A percentile compares a stretch with the other conserved stretches of the same genome.
Evolutionary conservation across 2,329 filamentous ascomycete species (phyloP).

Genomic region (Passalora sequoiae): DNA sequence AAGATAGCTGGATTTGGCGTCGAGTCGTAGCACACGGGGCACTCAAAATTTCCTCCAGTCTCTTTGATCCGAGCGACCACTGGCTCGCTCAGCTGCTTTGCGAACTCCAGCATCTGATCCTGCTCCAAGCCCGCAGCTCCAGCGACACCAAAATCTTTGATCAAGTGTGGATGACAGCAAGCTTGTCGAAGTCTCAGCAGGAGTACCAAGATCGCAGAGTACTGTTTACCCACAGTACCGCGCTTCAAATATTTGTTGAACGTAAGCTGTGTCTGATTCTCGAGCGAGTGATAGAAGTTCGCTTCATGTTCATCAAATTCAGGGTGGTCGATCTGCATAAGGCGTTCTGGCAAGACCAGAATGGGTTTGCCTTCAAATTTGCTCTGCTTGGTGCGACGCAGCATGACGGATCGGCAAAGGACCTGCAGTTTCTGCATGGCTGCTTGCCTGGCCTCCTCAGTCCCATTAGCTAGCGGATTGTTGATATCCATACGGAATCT

Average conservation of each 20-base stretch:
- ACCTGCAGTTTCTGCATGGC: slow-evolving; percentile 69
- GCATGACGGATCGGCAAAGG: slow-evolving; percentile 71
- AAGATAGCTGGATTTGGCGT: slow-evolving; percentile 71
- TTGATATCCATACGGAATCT: slow-evolving; percentile 58
- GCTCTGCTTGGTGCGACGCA: slow-evolving; percentile 76
- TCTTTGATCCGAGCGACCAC: slow-evolving; percentile 64
- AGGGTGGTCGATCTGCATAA: slow-evolving; percentile 57
- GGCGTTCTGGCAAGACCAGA: slow-evolving; percentile 60
- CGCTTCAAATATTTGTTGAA: slow-evolving; percentile 73
- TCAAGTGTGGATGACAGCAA: slow-evolving; percentile 70
- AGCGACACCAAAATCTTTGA: slow-evolving; percentile 59
- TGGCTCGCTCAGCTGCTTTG: slow-evolving; percentile 53
- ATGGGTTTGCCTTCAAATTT: slow-evolving; percentile 75
- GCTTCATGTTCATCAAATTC: slow-evolving; percentile 63
- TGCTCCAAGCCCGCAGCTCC: slow-evolving; percentile 45
- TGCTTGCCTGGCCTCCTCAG: slow-evolving; percentile 26
- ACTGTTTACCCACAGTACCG: slow-evolving; percentile 64
- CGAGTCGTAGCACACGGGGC: slow-evolving; percentile 75
- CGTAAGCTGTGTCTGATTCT: slow-evolving; percentile 59
- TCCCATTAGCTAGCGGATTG: slow-evolving; percentile 45
- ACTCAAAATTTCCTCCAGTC: slow-evolving; percentile 60
- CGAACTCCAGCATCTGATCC: slow-evolving; percentile 57
- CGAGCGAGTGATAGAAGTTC: slow-evolving; percentile 61
- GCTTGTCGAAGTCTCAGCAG: slow-evolving; percentile 74
- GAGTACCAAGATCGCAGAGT: slow-evolving; percentile 74